These are phyloP conservation scores for peach (Prunus persica) DNA, from an alignment of 306 rosid genomes.

Conservation along the genomic window Prunus_persica_NCBIv2 NC_034010.1:20454001-20454500, in stretches of 20 bases:
- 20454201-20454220: conserved; percentile 10
- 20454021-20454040: neutral
- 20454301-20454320: conserved; percentile 49
- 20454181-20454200: conserved; percentile 14
- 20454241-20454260: conserved; percentile 7
- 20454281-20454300: conserved; percentile 72
- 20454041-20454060: neutral
- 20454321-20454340: conserved; percentile 42
- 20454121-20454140: neutral
- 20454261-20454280: conserved; percentile 34
- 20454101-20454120: neutral
- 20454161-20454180: conserved; percentile 7
- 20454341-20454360: conserved; percentile 34
- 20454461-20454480: conserved; percentile 99
- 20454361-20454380: conserved; percentile 43
- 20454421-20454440: conserved; percentile 47
- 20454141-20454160: neutral
- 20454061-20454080: neutral
- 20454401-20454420: conserved; percentile 76
- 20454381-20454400: conserved; percentile 63
- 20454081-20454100: conserved; percentile 5
- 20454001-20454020: neutral
- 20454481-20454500: conserved; percentile 95
- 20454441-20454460: conserved; percentile 80
- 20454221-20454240: conserved; percentile 11